These are phyloP conservation scores for Beta lomatogona DNA, from an alignment of 179 eudicot species.

Conservation along the genomic window DNA sequence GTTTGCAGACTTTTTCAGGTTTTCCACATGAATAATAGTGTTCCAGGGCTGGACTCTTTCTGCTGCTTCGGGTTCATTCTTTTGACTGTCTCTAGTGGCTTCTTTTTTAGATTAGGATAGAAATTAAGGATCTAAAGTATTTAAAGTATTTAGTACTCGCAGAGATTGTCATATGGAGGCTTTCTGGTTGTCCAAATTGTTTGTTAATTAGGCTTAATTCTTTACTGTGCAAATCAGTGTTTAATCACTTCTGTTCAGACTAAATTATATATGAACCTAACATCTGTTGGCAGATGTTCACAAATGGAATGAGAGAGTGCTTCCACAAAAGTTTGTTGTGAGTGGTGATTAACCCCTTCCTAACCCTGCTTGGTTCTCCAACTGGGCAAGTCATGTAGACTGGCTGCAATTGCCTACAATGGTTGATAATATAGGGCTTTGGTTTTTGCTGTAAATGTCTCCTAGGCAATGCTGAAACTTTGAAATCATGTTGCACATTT, in stretches of 20 bases:
- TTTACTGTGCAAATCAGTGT: neutral
- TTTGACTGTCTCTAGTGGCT: too few species aligned
- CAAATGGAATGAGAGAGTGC: too few species aligned
- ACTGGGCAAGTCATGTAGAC: neutral
- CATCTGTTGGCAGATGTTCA: too few species aligned
- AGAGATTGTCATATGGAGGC: neutral
- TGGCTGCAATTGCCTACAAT: slow-evolving; percentile 6
- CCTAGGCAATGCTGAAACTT: slow-evolving; percentile 26
- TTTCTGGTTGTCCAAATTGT: neutral
- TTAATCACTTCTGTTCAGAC: neutral
- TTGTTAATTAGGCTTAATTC: neutral
- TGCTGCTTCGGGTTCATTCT: too few species aligned
- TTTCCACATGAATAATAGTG: too few species aligned
- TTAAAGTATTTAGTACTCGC: too few species aligned
- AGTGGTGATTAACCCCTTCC: slow-evolving; percentile 5
- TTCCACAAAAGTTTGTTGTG: neutral
- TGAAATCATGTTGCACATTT: slow-evolving; percentile 15
- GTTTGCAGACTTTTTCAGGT: too few species aligned
- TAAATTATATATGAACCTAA: slow-evolving; percentile 6
- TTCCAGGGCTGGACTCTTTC: too few species aligned
- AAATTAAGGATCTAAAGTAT: neutral
- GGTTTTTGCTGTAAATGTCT: slow-evolving; percentile 18
- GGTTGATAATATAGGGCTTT: slow-evolving; percentile 11
- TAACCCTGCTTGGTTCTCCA: neutral
- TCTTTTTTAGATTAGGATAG: neutral